Conservation (phyloP, 805 yeast genomes). For the Yueomyces sp. region DNA sequence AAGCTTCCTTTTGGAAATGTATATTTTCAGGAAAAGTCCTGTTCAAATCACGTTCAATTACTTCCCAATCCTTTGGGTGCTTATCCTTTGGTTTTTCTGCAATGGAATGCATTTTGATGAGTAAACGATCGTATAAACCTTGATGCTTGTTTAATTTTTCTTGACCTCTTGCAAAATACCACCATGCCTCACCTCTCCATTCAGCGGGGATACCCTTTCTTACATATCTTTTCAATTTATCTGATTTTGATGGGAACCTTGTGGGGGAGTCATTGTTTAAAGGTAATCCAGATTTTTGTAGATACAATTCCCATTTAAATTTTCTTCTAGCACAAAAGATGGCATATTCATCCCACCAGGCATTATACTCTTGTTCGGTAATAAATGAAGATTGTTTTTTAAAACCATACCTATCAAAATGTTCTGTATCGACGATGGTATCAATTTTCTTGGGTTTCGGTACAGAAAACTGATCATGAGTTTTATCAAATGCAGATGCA, state of each 20-base stretch:
- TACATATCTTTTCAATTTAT: constrained; percentile 65
- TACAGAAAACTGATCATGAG: too few species aligned
- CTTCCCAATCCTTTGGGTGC: constrained; percentile 51
- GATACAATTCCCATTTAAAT: constrained; percentile 59
- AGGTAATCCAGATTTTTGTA: constrained; percentile 56
- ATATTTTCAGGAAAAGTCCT: constrained; percentile 92
- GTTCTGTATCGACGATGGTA: not conserved
- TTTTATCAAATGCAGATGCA: not conserved
- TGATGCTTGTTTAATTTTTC: constrained; percentile 53
- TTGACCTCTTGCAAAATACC: constrained; percentile 79
- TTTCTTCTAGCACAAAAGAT: constrained; percentile 51
- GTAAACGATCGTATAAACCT: constrained; percentile 63
- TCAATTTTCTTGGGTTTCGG: too few species aligned
- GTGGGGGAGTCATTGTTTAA: constrained; percentile 37
- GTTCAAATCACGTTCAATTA: constrained; percentile 85
- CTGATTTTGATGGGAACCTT: constrained; percentile 66
- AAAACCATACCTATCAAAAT: constrained; percentile 78
- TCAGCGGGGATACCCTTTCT: constrained; percentile 93
- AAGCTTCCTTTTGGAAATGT: constrained; percentile 44
- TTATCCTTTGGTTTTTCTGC: constrained; percentile 3
- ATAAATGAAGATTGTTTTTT: constrained; percentile 48
- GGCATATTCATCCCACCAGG: constrained; percentile 64
- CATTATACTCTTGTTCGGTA: constrained; percentile 43
- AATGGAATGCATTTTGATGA: constrained; percentile 38
- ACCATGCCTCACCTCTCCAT: constrained; percentile 97